These are phyloP conservation scores for Blepharisma stoltei DNA, from an alignment of 73 alveolate species.

Conservation along the genomic window DNA sequence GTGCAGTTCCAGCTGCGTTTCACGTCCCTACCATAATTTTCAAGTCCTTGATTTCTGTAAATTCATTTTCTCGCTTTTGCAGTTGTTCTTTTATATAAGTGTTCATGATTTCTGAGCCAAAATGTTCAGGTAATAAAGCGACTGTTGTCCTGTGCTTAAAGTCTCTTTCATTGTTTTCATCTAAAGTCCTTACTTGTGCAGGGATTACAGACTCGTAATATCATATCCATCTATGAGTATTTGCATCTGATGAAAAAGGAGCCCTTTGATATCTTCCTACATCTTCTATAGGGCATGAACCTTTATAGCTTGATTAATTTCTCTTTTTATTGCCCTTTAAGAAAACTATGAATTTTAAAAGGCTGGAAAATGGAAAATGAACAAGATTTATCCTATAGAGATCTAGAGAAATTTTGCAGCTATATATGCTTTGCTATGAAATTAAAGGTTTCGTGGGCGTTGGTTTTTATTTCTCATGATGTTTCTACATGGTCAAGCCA, in stretches of 20 bases:
- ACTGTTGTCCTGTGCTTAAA: background rate
- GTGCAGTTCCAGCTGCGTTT: slow-evolving; percentile 7
- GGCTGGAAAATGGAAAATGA: no score
- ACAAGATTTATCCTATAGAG: no score
- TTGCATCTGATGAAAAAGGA: background rate
- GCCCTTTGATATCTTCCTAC: background rate
- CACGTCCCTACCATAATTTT: background rate
- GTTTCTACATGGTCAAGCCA: background rate
- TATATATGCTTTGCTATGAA: background rate
- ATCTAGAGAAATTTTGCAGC: no score
- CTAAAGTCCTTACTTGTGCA: background rate
- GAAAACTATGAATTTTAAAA: no score
- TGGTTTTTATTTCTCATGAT: background rate
- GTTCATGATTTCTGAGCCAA: background rate
- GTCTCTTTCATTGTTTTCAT: background rate
- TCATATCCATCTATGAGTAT: slow-evolving; percentile 8
- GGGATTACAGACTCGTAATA: background rate
- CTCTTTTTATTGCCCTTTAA: no score
- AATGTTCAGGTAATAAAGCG: background rate
- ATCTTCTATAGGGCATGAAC: no score
- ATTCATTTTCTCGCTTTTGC: background rate
- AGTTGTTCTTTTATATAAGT: background rate
- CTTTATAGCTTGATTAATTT: no score
- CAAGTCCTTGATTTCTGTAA: background rate
- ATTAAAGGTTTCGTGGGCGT: background rate